Evolutionary conservation across 164 flowering plant genomes (phyloP).

Genomic region (Aristolochia californica): DNA sequence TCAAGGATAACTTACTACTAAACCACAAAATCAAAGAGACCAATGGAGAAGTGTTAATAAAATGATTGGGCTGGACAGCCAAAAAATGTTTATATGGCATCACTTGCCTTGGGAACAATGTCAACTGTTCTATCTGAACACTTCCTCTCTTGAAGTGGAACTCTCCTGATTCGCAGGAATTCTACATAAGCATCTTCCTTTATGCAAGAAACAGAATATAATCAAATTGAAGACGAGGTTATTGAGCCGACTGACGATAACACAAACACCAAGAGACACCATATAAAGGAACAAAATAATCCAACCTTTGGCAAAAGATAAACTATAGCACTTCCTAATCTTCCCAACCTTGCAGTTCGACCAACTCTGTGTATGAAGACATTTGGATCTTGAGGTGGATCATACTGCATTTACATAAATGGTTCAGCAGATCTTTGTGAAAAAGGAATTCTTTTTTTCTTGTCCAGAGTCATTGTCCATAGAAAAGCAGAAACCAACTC

Average conservation of each 20-base stretch:
- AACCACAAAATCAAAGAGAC: too few relatives aligned
- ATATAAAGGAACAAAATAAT: neutral
- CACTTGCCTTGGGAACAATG: constrained; percentile 44
- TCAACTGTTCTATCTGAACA: constrained; percentile 44
- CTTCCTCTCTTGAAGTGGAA: constrained; percentile 63
- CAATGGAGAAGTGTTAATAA: too few relatives aligned
- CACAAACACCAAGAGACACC: neutral
- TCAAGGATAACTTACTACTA: too few relatives aligned
- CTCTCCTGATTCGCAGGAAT: constrained; percentile 55
- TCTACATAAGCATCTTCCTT: constrained; percentile 95
- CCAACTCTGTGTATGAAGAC: constrained; percentile 94
- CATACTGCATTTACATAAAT: constrained; percentile 56
- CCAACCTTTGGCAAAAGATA: constrained; percentile 79
- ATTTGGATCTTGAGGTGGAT: constrained; percentile 92
- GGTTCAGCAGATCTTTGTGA: neutral
- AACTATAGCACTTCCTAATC: constrained; percentile 69
- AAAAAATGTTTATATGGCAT: too few relatives aligned
- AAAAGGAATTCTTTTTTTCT: neutral
- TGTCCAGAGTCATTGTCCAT: too few relatives aligned
- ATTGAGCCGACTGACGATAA: neutral
- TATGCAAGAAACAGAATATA: constrained; percentile 1
- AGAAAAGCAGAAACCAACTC: too few relatives aligned
- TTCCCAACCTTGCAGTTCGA: constrained; percentile 89
- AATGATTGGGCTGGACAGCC: too few relatives aligned
- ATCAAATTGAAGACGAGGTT: neutral